Percentiles rank a stretch among this genome's conserved stretches.
These are phyloP conservation scores for Puccinia hordei DNA, from an alignment of 1,284 basidiomycete genomes.

Conservation along the genomic window DNA sequence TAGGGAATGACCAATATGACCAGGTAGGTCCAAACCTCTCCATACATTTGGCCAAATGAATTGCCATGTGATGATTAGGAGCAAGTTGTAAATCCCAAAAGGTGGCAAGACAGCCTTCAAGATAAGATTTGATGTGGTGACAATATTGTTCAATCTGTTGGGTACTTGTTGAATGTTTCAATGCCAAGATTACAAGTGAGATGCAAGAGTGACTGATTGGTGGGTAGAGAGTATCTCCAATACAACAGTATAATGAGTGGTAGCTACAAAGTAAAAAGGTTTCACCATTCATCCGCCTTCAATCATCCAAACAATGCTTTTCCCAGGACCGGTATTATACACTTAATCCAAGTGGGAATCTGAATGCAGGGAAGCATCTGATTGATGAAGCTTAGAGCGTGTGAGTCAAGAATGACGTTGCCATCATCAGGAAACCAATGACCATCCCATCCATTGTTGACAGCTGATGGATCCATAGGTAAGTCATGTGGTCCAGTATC, in stretches of 20 bases:
- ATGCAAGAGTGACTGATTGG: background rate
- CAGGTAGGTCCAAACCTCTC: slow-evolving; percentile 34
- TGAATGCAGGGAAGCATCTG: background rate
- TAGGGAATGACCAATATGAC: slow-evolving; percentile 37
- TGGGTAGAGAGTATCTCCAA: background rate
- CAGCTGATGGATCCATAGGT: slow-evolving; percentile 9
- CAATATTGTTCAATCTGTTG: slow-evolving; percentile 13
- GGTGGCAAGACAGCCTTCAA: slow-evolving; percentile 9
- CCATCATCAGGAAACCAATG: background rate
- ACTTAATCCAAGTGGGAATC: slow-evolving; percentile 33
- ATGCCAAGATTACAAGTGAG: slow-evolving; percentile 21
- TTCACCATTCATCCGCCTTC: slow-evolving; percentile 51
- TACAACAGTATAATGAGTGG: slow-evolving; percentile 5
- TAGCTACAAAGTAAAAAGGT: slow-evolving; percentile 19
- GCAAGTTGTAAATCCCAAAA: slow-evolving; percentile 10
- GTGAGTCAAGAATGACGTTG: slow-evolving; percentile 17
- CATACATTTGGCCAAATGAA: slow-evolving; percentile 38
- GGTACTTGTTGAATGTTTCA: slow-evolving; percentile 12
- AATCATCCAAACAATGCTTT: slow-evolving; percentile 28
- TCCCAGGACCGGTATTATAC: slow-evolving; percentile 22
- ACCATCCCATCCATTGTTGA: slow-evolving; percentile 26
- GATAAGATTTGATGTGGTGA: slow-evolving; percentile 22
- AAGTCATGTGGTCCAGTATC: too few relatives aligned
- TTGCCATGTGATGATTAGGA: slow-evolving; percentile 45
- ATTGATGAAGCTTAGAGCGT: slow-evolving; percentile 19